These are phyloP conservation scores for Mortierella sp. DNA, from an alignment of 371 early-diverging fungal species.

Conservation along the genomic window DNA sequence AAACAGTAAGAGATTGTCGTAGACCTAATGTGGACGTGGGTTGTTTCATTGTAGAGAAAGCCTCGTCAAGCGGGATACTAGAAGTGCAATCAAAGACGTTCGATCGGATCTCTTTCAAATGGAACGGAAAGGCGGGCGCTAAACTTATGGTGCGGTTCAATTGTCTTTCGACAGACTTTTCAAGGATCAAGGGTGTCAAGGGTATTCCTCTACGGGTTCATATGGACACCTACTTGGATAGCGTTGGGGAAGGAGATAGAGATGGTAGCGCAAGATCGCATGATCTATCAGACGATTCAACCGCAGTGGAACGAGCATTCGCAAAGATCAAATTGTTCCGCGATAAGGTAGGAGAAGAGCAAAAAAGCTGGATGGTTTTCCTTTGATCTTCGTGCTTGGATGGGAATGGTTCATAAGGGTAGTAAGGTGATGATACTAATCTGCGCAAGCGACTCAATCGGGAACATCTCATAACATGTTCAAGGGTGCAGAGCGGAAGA, in stretches of 20 bases:
- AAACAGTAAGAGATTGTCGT: too few species aligned
- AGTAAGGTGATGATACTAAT: too few species aligned
- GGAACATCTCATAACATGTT: background rate
- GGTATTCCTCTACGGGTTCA: constrained; percentile 81
- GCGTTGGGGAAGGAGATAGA: constrained; percentile 1
- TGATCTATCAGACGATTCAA: background rate
- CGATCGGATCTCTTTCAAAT: constrained; percentile 79
- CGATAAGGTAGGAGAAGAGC: constrained; percentile 67
- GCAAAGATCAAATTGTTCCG: constrained; percentile 81
- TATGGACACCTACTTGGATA: constrained; percentile 56
- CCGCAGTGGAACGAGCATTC: constrained; percentile 63
- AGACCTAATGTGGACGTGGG: too few species aligned
- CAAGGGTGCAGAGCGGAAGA: constrained; percentile 74
- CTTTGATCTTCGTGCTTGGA: background rate
- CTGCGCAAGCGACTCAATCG: background rate
- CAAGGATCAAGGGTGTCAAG: constrained; percentile 86
- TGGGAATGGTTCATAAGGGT: too few species aligned
- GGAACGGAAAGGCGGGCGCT: constrained; percentile 77
- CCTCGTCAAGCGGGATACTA: constrained; percentile 60
- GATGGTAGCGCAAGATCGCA: background rate
- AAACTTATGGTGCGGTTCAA: constrained; percentile 80
- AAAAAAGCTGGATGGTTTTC: background rate
- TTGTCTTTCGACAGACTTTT: constrained; percentile 86
- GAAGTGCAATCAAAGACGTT: constrained; percentile 69
- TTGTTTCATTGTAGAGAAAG: constrained; percentile 41